These are phyloP conservation scores for Talaromyces sp. DNA, from an alignment of 2,329 filamentous ascomycete species.

Conservation along the genomic window DNA sequence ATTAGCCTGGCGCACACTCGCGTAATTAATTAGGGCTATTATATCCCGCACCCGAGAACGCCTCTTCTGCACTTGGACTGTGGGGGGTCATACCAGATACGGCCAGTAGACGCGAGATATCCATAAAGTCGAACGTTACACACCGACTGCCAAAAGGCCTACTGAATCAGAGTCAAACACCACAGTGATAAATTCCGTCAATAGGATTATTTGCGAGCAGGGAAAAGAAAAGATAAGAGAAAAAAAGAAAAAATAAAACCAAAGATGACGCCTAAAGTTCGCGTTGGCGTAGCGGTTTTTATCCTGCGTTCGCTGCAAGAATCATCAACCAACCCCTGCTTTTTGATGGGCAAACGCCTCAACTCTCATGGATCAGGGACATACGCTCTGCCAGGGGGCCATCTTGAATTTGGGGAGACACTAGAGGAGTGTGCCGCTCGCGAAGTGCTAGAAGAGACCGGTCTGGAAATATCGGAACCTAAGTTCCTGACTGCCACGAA, in stretches of 20 bases:
- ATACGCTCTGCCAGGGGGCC: slow-evolving; percentile 69
- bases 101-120: neutral
- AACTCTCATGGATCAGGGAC: slow-evolving; percentile 46
- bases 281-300: slow-evolving; percentile 51
- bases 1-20: neutral
- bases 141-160: neutral
- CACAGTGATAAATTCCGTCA: neutral
- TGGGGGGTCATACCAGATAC: neutral
- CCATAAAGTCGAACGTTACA: too few species aligned
- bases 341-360: slow-evolving; percentile 19
- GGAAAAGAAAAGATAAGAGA: neutral
- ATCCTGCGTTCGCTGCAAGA: slow-evolving; percentile 39
- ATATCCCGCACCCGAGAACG: neutral
- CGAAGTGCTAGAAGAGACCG: slow-evolving; percentile 70
- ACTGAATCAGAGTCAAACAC: neutral
- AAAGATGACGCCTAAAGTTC: slow-evolving; percentile 22
- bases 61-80: neutral
- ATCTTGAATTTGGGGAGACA: slow-evolving; percentile 67
- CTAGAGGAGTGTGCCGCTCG: slow-evolving; percentile 61
- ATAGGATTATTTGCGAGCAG: neutral
- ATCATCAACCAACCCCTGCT: slow-evolving; percentile 37
- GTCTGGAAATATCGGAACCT: slow-evolving; percentile 52
- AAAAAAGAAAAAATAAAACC: neutral
- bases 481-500: slow-evolving; percentile 63
- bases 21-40: neutral